A percentile compares a stretch with the other conserved stretches of the same genome.
Conservation (phyloP, 2,329 filamentous ascomycete genomes). For the Alternaria dauci region DNA sequence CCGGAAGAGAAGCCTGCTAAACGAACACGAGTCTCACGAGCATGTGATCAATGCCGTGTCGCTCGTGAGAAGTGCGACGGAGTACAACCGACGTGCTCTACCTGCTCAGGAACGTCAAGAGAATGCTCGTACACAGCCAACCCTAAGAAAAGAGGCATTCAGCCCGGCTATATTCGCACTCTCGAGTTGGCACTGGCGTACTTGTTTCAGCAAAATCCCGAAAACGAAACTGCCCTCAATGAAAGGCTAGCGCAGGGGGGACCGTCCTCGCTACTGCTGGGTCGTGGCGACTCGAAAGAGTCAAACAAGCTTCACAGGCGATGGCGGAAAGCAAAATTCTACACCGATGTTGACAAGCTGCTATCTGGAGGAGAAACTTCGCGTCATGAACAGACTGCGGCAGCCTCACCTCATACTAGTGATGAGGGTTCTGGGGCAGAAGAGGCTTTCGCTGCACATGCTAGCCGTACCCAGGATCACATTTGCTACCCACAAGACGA, state of each 20-base stretch:
- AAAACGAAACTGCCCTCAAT: constrained; percentile 66
- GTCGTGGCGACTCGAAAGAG: constrained; percentile 59
- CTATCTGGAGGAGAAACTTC: constrained; percentile 59
- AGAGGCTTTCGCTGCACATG: constrained; percentile 11
- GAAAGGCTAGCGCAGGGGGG: constrained; percentile 61
- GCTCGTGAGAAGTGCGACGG: constrained; percentile 79
- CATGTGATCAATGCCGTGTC: constrained; percentile 73
- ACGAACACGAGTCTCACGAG: constrained; percentile 71
- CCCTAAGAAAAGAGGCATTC: constrained; percentile 79
- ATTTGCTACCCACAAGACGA: not conserved
- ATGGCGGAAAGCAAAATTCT: constrained; percentile 70
- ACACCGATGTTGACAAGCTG: constrained; percentile 69
- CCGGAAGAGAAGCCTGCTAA: constrained; percentile 48
- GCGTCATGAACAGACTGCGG: constrained; percentile 26
- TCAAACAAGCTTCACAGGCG: constrained; percentile 66
- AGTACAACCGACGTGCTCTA: constrained; percentile 70
- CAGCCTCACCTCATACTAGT: constrained; percentile 33
- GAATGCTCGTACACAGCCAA: constrained; percentile 75
- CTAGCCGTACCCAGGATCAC: constrained; percentile 9
- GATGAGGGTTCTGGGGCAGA: constrained; percentile 41
- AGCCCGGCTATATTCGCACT: constrained; percentile 80
- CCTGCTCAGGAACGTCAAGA: constrained; percentile 70
- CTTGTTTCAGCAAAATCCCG: constrained; percentile 69
- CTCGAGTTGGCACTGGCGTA: constrained; percentile 74
- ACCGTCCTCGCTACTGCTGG: constrained; percentile 59